Conservation (phyloP, 2,329 filamentous ascomycete genomes). For the Paraphoma chrysanthemicola region DNA sequence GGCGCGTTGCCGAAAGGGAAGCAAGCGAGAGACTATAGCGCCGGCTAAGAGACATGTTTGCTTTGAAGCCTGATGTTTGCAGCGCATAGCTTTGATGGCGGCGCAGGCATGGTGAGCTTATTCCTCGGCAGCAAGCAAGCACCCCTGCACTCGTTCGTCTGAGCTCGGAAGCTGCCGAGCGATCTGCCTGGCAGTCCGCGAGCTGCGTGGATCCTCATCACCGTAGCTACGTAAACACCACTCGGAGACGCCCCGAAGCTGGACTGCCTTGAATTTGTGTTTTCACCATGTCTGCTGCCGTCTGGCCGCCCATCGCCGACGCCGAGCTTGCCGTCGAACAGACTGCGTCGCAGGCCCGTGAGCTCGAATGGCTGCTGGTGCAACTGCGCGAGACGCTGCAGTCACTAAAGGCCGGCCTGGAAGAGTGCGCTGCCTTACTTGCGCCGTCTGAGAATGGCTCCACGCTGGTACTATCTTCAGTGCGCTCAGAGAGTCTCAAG, state of each 20-base stretch:
- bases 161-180: constrained; percentile 19
- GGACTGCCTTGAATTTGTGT: constrained; percentile 2
- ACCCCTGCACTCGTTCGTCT: background rate
- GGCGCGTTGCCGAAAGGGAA: constrained; percentile 9
- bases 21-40: background rate
- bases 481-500: constrained; percentile 88
- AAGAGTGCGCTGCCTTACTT: constrained; percentile 87
- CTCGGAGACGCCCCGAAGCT: constrained; percentile 1
- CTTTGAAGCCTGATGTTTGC: constrained; percentile 3
- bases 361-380: constrained; percentile 69
- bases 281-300: constrained; percentile 64
- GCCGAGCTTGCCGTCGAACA: constrained; percentile 60
- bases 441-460: constrained; percentile 84
- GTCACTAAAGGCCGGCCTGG: constrained; percentile 73
- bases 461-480: constrained; percentile 87
- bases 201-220: constrained; percentile 7
- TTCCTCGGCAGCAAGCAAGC: background rate
- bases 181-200: constrained; percentile 8
- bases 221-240: constrained; percentile 4
- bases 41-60: constrained; percentile 1
- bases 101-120: background rate
- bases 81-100: background rate
- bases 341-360: constrained; percentile 60
- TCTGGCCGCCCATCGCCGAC: constrained; percentile 64
- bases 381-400: constrained; percentile 67